Evolutionary conservation across 2,329 filamentous ascomycete species (phyloP), one percentile per base, ranked within the genome.

Genomic region (Paracamarosporium sp.): DNA sequence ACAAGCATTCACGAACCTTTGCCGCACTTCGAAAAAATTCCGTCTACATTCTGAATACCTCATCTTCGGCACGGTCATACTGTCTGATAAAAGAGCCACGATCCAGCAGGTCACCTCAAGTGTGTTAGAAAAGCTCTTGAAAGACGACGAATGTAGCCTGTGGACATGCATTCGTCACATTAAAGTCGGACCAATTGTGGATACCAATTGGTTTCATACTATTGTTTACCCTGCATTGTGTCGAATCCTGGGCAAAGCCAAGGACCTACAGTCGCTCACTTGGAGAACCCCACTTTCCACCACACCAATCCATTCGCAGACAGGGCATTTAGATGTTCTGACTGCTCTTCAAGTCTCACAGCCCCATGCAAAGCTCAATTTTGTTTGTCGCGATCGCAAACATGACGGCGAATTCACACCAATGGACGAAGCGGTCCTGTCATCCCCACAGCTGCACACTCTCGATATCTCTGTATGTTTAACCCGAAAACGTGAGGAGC

Each of bases 121-220:
- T 36, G 20, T 28, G 31, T 36, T 50, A 20, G 11, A 31, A 8
- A 50, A 24, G 28, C 47, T 36, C 15, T n/a, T 36, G 4, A n/a
- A 31, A 9, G 44, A 31, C 4, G 24, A 30, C 20, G 44, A 47
- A 30, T 27, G 44, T 33, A 47, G 30, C 28, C 8, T 47, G 44
- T 47, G 44, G 44, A 47, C 20, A 47, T 47, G 44, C 44, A 47
- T 47, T n/a, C 44, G 44, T 47, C n/a, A 47, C 27, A 31, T 47
- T 20, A 17, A 47, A 47, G 44, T 47, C 25, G 44, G 44, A 30
- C 44, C 44, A 5, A 47, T 47, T 5, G 20, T 8, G 5, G 24
- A 47, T 25, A 25, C 44, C 44, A 28, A 31, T 47, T 47, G 44
- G 44, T 30, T 47, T n/a, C 30, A 47, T 17, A n/a, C 20, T 30